These are phyloP conservation scores for Salvia splendens DNA, from an alignment of 257 asterid species.

Conservation along the genomic window DNA sequence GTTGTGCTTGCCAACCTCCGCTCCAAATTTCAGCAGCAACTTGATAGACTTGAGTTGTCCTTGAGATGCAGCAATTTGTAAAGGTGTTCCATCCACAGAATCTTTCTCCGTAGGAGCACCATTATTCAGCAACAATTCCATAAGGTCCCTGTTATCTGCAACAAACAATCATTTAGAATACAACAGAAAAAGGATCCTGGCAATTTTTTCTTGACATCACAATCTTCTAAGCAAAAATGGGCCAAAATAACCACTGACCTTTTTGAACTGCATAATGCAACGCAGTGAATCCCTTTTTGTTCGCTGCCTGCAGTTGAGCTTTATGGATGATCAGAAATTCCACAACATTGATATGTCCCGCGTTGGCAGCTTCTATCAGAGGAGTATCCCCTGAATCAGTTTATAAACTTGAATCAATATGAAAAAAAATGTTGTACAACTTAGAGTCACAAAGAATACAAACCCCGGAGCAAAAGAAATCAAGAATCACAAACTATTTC, in stretches of 20 bases:
- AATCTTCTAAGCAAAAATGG: background rate
- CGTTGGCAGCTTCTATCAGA: constrained; percentile 23
- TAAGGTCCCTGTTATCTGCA: constrained; percentile 35
- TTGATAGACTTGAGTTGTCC: constrained; percentile 30
- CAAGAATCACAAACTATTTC: too few species aligned
- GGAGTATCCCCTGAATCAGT: constrained; percentile 33
- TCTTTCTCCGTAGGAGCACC: constrained; percentile 29
- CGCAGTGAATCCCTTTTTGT: constrained; percentile 28
- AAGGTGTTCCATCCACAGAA: constrained; percentile 38
- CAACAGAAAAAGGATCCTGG: background rate
- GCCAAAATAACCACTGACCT: constrained; percentile 17
- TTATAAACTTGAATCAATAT: background rate
- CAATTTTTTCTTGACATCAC: background rate
- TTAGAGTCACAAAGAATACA: background rate
- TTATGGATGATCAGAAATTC: constrained; percentile 31
- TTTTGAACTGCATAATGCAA: constrained; percentile 30
- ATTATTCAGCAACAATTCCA: constrained; percentile 26
- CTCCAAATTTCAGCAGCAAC: background rate
- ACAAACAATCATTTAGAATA: background rate
- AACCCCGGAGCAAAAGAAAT: background rate
- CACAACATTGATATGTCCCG: constrained; percentile 12
- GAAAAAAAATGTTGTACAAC: background rate
- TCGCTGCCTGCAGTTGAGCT: constrained; percentile 1
- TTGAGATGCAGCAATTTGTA: constrained; percentile 30
- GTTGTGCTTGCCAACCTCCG: constrained; percentile 26